Conservation (phyloP, 2,329 filamentous ascomycete genomes). For the Paradendryphiella salina region DNA sequence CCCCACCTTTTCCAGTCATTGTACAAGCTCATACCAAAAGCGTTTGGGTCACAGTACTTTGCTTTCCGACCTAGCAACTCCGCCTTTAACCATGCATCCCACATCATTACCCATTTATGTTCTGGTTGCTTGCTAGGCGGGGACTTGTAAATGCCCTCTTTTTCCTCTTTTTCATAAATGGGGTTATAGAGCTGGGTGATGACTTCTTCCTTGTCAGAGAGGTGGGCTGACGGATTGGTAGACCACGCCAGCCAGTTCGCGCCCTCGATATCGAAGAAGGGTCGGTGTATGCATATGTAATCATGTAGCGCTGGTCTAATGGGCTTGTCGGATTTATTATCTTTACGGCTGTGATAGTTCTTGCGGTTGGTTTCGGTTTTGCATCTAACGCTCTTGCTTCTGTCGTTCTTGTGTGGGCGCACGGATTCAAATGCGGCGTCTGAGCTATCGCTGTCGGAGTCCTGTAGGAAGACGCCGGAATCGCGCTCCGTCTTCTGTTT, state of each 20-base stretch:
- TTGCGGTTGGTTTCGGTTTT: background rate
- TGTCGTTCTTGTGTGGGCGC: constrained; percentile 2
- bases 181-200: constrained; percentile 4
- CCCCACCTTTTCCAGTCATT: constrained; percentile 20
- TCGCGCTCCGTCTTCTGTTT: constrained; percentile 11
- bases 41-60: constrained; percentile 21
- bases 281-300: constrained; percentile 22
- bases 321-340: background rate
- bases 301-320: constrained; percentile 7
- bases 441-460: constrained; percentile 10
- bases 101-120: constrained; percentile 30
- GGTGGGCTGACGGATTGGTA: background rate
- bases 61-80: constrained; percentile 2
- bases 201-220: constrained; percentile 5
- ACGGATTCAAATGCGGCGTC: constrained; percentile 7
- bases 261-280: constrained; percentile 18
- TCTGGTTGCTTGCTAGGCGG: constrained; percentile 9
- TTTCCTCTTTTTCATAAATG: constrained; percentile 9
- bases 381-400: background rate
- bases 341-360: background rate
- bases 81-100: constrained; percentile 15
- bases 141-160: constrained; percentile 7
- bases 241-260: constrained; percentile 9
- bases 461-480: constrained; percentile 6
- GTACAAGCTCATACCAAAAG: constrained; percentile 20